Conservation (phyloP, 2,329 filamentous ascomycete genomes). For the Stemphylium beticola region DNA sequence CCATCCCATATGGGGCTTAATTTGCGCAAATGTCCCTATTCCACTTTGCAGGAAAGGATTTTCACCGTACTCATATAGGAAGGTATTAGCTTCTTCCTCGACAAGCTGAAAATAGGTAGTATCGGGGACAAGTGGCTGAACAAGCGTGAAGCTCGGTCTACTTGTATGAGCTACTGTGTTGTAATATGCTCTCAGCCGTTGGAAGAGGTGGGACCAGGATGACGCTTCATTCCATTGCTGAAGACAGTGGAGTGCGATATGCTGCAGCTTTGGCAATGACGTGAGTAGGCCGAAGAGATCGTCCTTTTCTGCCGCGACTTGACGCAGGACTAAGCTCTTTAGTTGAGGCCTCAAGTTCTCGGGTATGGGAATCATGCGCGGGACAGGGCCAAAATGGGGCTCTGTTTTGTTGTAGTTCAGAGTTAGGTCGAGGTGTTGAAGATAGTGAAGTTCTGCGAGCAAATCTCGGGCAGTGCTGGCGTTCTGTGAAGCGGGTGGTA, state of each 20-base stretch:
- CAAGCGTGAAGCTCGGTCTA: background rate
- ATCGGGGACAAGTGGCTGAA: background rate
- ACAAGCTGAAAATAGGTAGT: conserved; percentile 1
- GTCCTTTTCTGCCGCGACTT: background rate
- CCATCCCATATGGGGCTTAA: conserved; percentile 15
- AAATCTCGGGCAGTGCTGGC: background rate
- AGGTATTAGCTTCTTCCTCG: conserved; percentile 15
- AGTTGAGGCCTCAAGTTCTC: background rate
- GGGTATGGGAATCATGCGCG: conserved; percentile 5
- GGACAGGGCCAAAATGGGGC: background rate
- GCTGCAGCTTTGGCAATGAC: background rate
- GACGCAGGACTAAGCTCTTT: conserved; percentile 2
- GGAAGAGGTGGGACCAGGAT: background rate
- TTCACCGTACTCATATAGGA: conserved; percentile 8
- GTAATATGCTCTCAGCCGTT: conserved; percentile 1
- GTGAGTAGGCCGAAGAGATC: conserved; percentile 1
- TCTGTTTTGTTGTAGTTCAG: background rate
- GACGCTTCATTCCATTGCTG: background rate
- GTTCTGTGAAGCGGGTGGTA: background rate
- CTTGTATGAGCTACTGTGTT: background rate
- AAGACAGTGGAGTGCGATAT: conserved; percentile 1
- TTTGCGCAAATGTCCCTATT: background rate
- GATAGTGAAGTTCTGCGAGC: conserved; percentile 5
- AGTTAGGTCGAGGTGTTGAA: conserved; percentile 22
- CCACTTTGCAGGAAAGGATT: conserved; percentile 8